These are phyloP conservation scores for Plenodomus biglobosus DNA, from an alignment of 2,329 filamentous ascomycete species.

Conservation along the genomic window DNA sequence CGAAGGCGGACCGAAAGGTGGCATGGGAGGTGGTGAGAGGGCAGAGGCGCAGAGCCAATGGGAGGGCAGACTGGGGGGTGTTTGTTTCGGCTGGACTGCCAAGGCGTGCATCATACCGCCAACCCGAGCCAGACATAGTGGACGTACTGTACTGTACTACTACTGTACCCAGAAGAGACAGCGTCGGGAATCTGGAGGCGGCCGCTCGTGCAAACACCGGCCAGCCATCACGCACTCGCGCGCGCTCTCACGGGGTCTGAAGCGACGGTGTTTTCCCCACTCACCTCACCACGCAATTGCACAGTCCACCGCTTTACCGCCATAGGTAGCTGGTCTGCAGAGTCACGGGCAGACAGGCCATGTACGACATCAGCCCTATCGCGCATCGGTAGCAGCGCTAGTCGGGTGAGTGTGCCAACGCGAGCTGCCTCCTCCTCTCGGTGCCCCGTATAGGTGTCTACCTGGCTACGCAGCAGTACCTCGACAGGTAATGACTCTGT, in stretches of 20 bases:
- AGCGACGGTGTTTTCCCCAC: neutral
- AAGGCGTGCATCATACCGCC: neutral
- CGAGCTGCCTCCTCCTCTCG: too few relatives aligned
- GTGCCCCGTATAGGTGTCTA: too few relatives aligned
- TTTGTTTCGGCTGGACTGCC: neutral
- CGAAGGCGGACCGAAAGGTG: neutral
- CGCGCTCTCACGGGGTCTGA: neutral
- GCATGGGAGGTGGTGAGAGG: neutral
- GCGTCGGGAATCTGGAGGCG: too few relatives aligned
- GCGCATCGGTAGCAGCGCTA: slow-evolving; percentile 17
- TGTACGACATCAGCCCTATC: slow-evolving; percentile 30
- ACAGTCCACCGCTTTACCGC: too few relatives aligned
- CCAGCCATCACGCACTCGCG: neutral
- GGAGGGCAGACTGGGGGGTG: neutral
- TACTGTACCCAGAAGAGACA: too few relatives aligned
- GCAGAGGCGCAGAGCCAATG: neutral
- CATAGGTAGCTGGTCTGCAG: too few relatives aligned
- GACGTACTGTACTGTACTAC: too few relatives aligned
- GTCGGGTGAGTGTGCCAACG: slow-evolving; percentile 8
- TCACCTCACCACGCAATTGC: neutral
- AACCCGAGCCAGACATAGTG: too few relatives aligned
- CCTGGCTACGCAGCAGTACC: too few relatives aligned
- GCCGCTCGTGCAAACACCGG: neutral
- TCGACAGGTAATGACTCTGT: too few relatives aligned
- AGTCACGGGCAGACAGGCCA: too few relatives aligned